These are phyloP conservation scores for Penicillium sp. DNA, from an alignment of 2,329 filamentous ascomycete species.

Conservation along the genomic window DNA sequence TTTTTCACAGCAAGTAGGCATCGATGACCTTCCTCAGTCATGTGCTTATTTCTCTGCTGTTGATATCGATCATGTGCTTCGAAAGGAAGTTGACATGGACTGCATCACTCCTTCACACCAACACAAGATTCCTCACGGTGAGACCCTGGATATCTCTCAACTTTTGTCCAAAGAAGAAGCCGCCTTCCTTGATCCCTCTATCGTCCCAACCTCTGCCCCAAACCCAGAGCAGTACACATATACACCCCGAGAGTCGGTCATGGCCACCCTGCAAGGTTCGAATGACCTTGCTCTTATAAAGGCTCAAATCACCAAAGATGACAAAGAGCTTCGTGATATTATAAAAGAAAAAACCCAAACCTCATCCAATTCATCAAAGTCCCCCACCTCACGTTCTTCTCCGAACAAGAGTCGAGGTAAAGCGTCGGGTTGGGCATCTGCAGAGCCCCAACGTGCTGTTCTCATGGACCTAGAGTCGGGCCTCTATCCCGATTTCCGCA, in stretches of 20 bases:
- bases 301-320: slow-evolving; percentile 79
- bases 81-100: slow-evolving; percentile 98
- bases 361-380: slow-evolving; percentile 21
- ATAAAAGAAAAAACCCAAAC: slow-evolving; percentile 62
- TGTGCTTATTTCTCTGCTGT: slow-evolving; percentile 96
- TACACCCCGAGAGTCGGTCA: slow-evolving; percentile 73
- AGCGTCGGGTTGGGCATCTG: slow-evolving; percentile 33
- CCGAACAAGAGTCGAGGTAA: slow-evolving; percentile 34
- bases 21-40: slow-evolving; percentile 88
- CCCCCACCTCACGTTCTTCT: slow-evolving; percentile 22
- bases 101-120: slow-evolving; percentile 89
- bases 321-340: slow-evolving; percentile 74
- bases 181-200: slow-evolving; percentile 70
- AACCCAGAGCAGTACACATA: slow-evolving; percentile 68
- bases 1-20: slow-evolving; percentile 96
- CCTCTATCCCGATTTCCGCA: slow-evolving; percentile 38
- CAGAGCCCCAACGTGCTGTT: slow-evolving; percentile 49
- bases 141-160: slow-evolving; percentile 80
- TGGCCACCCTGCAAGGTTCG: slow-evolving; percentile 68
- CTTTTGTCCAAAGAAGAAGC: slow-evolving; percentile 73
- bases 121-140: slow-evolving; percentile 77
- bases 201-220: slow-evolving; percentile 63
- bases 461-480: slow-evolving; percentile 49
- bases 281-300: slow-evolving; percentile 69
- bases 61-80: slow-evolving; percentile 92